Conservation (phyloP, 2,329 filamentous ascomycete species). For the Penicillium sp. region DNA sequence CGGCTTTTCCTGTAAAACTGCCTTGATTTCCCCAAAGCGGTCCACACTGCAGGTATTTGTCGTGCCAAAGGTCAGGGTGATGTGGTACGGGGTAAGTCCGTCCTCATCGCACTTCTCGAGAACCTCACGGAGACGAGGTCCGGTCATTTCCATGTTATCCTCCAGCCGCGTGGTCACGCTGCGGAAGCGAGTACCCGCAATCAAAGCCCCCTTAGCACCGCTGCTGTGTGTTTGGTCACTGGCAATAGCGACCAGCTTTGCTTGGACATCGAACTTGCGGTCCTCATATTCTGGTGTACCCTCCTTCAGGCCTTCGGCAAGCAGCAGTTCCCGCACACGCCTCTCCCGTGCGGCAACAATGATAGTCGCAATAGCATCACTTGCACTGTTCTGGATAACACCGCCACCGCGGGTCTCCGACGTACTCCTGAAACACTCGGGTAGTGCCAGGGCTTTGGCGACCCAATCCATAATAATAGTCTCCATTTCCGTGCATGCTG, state of each 20-base stretch:
- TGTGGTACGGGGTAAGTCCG: constrained; percentile 79
- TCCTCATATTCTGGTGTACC: constrained; percentile 63
- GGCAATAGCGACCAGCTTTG: constrained; percentile 74
- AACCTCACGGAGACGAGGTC: constrained; percentile 56
- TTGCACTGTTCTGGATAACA: constrained; percentile 90
- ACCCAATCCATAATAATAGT: constrained; percentile 93
- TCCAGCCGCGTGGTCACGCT: constrained; percentile 61
- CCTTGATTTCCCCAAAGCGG: constrained; percentile 68
- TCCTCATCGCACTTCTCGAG: constrained; percentile 64
- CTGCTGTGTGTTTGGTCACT: constrained; percentile 78
- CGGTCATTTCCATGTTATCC: constrained; percentile 69
- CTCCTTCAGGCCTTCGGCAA: constrained; percentile 45
- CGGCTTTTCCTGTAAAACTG: constrained; percentile 45
- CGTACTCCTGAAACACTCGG: constrained; percentile 69
- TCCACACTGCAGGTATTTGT: constrained; percentile 88
- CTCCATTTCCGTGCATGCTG: constrained; percentile 88
- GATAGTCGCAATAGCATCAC: constrained; percentile 80
- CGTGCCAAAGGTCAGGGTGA: constrained; percentile 80
- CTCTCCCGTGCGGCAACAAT: constrained; percentile 85
- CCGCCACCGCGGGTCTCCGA: constrained; percentile 69
- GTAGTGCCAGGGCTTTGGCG: constrained; percentile 70
- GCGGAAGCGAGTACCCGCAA: constrained; percentile 79
- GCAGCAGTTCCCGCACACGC: constrained; percentile 62
- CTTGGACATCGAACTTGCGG: constrained; percentile 62
- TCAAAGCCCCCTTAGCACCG: constrained; percentile 81